Conservation (phyloP, 768 basidiomycete species). For the Sarcodon aspratus region DNA sequence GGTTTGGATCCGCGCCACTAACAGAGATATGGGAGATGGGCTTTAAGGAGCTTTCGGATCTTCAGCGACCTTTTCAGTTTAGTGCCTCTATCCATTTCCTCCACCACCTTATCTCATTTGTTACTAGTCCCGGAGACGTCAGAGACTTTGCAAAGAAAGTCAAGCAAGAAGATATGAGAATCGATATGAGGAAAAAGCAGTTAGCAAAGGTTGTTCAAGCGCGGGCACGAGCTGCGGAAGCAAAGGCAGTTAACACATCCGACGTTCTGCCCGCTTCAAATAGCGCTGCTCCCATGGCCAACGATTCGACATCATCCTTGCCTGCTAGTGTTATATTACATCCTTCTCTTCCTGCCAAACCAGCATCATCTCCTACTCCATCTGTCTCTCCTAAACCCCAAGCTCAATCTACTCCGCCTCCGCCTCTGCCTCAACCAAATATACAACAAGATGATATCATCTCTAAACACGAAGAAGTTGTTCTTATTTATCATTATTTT, state of each 20-base stretch:
- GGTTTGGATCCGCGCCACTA: constrained; percentile 55
- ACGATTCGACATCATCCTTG: too few species aligned
- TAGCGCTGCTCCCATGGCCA: neutral
- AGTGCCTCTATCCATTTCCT: neutral
- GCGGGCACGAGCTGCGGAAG: constrained; percentile 21
- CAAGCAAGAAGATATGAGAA: constrained; percentile 53
- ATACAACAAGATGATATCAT: constrained; percentile 38
- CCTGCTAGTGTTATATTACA: constrained; percentile 35
- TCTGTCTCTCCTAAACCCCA: constrained; percentile 12
- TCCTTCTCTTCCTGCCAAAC: constrained; percentile 65
- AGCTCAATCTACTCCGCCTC: constrained; percentile 9
- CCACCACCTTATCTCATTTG: neutral
- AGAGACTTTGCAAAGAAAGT: constrained; percentile 66
- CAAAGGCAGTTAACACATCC: neutral
- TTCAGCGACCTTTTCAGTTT: constrained; percentile 59
- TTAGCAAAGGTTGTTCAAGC: constrained; percentile 27
- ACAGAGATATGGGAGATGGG: constrained; percentile 83
- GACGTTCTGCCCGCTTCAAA: constrained; percentile 3
- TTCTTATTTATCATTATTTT: neutral
- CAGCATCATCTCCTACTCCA: constrained; percentile 25
- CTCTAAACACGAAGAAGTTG: constrained; percentile 41
- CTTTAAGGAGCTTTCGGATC: constrained; percentile 48
- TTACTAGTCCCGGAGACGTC: constrained; percentile 53
- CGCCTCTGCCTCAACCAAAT: constrained; percentile 9
- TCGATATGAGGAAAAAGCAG: constrained; percentile 36